These are phyloP conservation scores for Xylaria castorea DNA, from an alignment of 495 filamentous ascomycete species.

Conservation along the genomic window DNA sequence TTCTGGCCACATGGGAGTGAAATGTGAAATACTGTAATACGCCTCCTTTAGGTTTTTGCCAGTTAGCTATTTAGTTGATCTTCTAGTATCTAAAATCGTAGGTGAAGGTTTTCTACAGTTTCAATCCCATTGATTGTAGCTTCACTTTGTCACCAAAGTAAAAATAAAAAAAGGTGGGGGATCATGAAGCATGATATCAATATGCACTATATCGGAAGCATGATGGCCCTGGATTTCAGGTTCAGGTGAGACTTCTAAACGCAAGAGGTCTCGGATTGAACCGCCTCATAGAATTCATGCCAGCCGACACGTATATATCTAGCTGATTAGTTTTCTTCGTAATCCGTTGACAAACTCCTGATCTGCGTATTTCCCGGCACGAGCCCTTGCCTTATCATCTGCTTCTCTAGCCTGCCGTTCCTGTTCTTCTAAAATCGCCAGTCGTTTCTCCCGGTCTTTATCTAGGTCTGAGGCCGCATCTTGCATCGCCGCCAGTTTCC, in stretches of 20 bases:
- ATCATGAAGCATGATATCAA: neutral
- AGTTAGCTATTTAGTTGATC: neutral
- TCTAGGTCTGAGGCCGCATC: conserved; percentile 82
- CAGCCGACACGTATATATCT: neutral
- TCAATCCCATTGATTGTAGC: neutral
- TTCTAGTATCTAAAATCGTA: neutral
- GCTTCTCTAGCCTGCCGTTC: conserved; percentile 69
- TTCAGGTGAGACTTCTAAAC: neutral
- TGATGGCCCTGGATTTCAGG: neutral
- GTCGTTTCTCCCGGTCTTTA: conserved; percentile 70
- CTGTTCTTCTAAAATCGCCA: conserved; percentile 69
- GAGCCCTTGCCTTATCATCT: conserved; percentile 65
- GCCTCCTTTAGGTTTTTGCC: neutral
- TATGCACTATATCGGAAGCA: neutral
- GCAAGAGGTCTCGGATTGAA: neutral
- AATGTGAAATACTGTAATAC: neutral
- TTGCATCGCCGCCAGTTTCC: conserved; percentile 88
- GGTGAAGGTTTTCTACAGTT: neutral
- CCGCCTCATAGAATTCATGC: neutral
- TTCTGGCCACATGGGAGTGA: neutral
- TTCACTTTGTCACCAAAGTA: neutral
- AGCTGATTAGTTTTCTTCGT: conserved; percentile 54
- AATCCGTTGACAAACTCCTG: conserved; percentile 66
- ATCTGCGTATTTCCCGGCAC: conserved; percentile 65
- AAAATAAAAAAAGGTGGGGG: neutral